A percentile compares a stretch with the other conserved stretches of the same genome.
These are phyloP conservation scores for Starmerella stellata DNA, from an alignment of 805 yeast species.

Conservation along the genomic window DNA sequence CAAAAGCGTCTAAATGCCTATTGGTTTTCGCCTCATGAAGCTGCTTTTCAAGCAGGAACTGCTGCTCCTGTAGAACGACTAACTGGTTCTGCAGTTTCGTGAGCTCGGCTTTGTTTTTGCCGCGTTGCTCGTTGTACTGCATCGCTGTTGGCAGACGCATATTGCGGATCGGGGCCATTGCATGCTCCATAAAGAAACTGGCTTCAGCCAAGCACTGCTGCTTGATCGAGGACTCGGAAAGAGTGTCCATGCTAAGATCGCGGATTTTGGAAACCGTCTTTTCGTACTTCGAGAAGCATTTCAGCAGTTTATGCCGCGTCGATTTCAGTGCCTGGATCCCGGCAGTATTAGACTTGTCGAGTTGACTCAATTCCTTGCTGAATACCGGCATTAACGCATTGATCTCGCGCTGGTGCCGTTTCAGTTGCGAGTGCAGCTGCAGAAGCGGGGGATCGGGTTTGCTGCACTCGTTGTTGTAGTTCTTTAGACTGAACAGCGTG, in stretches of 20 bases:
- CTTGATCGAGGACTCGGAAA: conserved; percentile 32
- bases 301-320: conserved; percentile 30
- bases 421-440: conserved; percentile 28
- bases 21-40: conserved; percentile 42
- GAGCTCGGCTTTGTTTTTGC: conserved; percentile 15
- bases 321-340: neutral
- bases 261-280: conserved; percentile 30
- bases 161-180: conserved; percentile 44
- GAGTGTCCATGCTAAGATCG: conserved; percentile 22
- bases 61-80: conserved; percentile 77
- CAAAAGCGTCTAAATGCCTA: conserved; percentile 61
- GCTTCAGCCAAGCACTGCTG: conserved; percentile 40
- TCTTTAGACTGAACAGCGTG: conserved; percentile 38
- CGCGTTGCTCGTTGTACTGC: conserved; percentile 10
- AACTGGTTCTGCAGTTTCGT: conserved; percentile 31
- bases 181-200: conserved; percentile 44
- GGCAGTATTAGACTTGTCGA: conserved; percentile 12
- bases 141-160: conserved; percentile 28
- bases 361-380: conserved; percentile 25
- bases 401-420: conserved; percentile 26
- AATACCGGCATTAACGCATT: conserved; percentile 29
- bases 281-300: conserved; percentile 36
- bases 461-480: conserved; percentile 28
- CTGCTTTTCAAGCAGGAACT: conserved; percentile 49
- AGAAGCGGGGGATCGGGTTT: conserved; percentile 24